Percentiles rank a stretch among this genome's conserved stretches.
Evolutionary conservation across 2,329 filamentous ascomycete genomes (phyloP).

Genomic region (Didymella segeticola): DNA sequence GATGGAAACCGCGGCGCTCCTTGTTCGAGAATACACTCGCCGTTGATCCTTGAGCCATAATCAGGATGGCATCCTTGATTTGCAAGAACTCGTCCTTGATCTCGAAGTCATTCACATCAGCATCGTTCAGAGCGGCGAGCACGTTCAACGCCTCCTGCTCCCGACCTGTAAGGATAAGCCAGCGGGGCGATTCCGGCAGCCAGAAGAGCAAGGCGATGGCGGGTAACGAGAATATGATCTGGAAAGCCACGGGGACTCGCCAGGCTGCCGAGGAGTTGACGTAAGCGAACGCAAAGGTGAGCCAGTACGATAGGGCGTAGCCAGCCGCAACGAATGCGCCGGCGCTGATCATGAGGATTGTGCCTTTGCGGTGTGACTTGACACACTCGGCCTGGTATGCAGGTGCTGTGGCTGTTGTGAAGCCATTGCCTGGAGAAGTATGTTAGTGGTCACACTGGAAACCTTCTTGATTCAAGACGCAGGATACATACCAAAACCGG

Average conservation of each 20-base stretch:
- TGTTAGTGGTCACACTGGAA: background rate
- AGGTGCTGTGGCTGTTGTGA: slow-evolving; percentile 60
- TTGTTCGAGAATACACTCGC: slow-evolving; percentile 37
- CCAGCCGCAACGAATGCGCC: slow-evolving; percentile 59
- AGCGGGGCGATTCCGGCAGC: slow-evolving; percentile 65
- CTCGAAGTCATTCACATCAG: slow-evolving; percentile 32
- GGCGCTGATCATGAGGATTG: slow-evolving; percentile 57
- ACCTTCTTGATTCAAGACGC: background rate
- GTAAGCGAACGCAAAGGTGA: slow-evolving; percentile 61
- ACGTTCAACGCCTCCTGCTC: slow-evolving; percentile 53
- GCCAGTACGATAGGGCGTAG: slow-evolving; percentile 60
- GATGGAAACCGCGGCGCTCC: slow-evolving; percentile 51
- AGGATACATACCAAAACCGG: slow-evolving; percentile 55
- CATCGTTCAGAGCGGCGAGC: slow-evolving; percentile 41
- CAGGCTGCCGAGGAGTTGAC: slow-evolving; percentile 49
- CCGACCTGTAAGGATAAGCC: slow-evolving; percentile 63
- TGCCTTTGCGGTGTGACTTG: slow-evolving; percentile 54
- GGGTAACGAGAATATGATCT: slow-evolving; percentile 62
- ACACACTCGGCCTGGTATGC: slow-evolving; percentile 60
- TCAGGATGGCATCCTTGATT: slow-evolving; percentile 43
- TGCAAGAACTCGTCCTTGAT: slow-evolving; percentile 51
- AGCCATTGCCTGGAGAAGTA: slow-evolving; percentile 53
- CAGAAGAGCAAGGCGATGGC: slow-evolving; percentile 60
- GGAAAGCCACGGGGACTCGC: slow-evolving; percentile 65
- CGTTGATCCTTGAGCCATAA: slow-evolving; percentile 39